Base-by-base conservation (phyloP, 345 rosid species). In the Linum lewisii region DNA sequence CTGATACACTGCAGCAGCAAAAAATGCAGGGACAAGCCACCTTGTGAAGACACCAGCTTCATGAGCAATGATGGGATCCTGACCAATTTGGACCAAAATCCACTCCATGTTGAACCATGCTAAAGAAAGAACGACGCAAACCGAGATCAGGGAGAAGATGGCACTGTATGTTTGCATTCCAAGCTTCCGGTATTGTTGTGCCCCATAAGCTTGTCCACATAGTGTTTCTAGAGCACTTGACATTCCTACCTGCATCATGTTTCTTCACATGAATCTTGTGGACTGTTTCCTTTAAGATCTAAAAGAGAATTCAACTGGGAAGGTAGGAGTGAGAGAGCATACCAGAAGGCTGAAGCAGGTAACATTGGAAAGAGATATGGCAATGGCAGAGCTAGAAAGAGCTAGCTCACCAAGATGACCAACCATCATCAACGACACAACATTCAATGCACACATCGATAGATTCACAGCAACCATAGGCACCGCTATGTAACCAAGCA, bases 171-270 rank as follows among this genome's bases (percentile, higher is more conserved):
- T 62, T 23, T 68, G 71, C 15, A 21, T 61, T 23, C 62, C 71
- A 37, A 68, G 57, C 49, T 68, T 68, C 19, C 59, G 15, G 61
- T 50, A 68, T 16, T 68, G 66, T 29, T 36, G 5, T 4, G 71
- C 71, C 47, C 71, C 71, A 61, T 61, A 68, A 23, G 71, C 71
- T 61, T 68, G 71, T 19, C 63, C 69, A 22, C 63, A 51, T 1
- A 66, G 58, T 58, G 69, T 66, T 51, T 66, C 69, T 7, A 66
- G 58, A 10, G 58, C 69, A 68, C 66, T 61, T 36, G 72, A 61
- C 72, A 68, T 61, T 8, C 66, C 72, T 54, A 19, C 32, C 71
- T 67, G 71, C 26, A 29, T 29, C 34, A 29, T 29, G 34, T 29
- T 29, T 29, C 34, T 29, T 29, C 34, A 29, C 34, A 29, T 29